Evolutionary conservation across 805 yeast species (phyloP).

Genomic region (Metschnikowia dekortorum): DNA sequence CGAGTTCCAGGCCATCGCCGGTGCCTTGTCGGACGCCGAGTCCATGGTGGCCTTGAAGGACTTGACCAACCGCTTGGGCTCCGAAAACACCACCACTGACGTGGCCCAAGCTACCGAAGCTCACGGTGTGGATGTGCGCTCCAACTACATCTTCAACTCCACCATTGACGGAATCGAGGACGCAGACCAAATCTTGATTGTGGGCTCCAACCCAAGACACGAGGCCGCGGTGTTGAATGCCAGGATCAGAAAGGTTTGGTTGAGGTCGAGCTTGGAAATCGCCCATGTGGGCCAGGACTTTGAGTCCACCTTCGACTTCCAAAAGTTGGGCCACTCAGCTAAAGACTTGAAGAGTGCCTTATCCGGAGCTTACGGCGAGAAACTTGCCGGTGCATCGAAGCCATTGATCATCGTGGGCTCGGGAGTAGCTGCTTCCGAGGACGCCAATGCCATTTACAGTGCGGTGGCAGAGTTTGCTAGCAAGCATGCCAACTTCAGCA

Average conservation of each 20-base stretch:
- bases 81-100: constrained; percentile 78
- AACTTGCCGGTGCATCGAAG: constrained; percentile 58
- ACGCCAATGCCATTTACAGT: constrained; percentile 57
- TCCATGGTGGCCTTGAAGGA: constrained; percentile 79
- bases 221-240: constrained; percentile 88
- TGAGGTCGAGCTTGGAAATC: constrained; percentile 61
- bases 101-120: constrained; percentile 52
- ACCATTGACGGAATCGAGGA: constrained; percentile 74
- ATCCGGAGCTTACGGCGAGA: constrained; percentile 64
- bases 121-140: constrained; percentile 69
- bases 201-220: constrained; percentile 85
- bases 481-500: constrained; percentile 54
- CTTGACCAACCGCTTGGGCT: constrained; percentile 67
- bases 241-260: constrained; percentile 78
- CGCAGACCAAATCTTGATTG: constrained; percentile 73
- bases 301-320: constrained; percentile 68
- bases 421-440: constrained; percentile 65
- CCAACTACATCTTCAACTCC: constrained; percentile 78
- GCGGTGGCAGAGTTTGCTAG: constrained; percentile 57
- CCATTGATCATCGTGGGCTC: constrained; percentile 83
- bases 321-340: constrained; percentile 59
- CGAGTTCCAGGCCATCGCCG: constrained; percentile 78
- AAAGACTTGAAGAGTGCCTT: constrained; percentile 57
- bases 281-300: constrained; percentile 72
- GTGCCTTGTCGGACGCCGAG: constrained; percentile 81